Conservation (phyloP, 768 basidiomycete genomes). For the Rubroboletus pulcherrimus region DNA sequence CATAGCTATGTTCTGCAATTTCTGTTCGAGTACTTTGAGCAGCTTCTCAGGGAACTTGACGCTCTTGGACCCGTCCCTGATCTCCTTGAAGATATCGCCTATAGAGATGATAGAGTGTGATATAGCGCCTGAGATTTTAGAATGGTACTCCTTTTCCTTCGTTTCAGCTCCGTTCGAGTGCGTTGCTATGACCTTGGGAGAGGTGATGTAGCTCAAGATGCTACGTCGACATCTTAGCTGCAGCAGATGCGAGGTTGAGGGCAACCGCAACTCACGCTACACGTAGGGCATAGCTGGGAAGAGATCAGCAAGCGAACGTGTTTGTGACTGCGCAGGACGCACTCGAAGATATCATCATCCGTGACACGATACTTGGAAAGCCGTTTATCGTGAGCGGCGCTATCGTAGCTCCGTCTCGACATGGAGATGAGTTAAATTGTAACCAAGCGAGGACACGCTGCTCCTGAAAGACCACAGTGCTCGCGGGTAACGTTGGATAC, state of each 20-base stretch:
- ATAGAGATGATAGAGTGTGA: slow-evolving; percentile 54
- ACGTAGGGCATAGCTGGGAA: slow-evolving; percentile 69
- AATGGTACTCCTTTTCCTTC: slow-evolving; percentile 63
- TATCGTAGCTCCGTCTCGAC: slow-evolving; percentile 76
- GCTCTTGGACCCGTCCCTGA: slow-evolving; percentile 73
- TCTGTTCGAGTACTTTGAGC: slow-evolving; percentile 85
- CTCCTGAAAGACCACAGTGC: slow-evolving; percentile 4
- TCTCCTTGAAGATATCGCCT: slow-evolving; percentile 78
- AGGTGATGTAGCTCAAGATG: slow-evolving; percentile 66
- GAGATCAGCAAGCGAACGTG: slow-evolving; percentile 7
- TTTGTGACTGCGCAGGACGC: slow-evolving; percentile 27
- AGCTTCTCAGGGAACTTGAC: slow-evolving; percentile 94
- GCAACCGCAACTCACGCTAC: slow-evolving; percentile 61
- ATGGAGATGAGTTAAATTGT: slow-evolving; percentile 30
- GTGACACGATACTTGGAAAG: slow-evolving; percentile 72
- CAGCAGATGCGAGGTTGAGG: slow-evolving; percentile 1
- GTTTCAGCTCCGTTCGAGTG: slow-evolving; percentile 35
- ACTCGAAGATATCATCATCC: slow-evolving; percentile 88
- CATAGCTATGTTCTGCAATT: slow-evolving; percentile 89
- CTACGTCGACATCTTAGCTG: slow-evolving; percentile 36
- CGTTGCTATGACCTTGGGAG: slow-evolving; percentile 46
- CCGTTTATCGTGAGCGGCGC: slow-evolving; percentile 67
- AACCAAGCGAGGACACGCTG: neutral
- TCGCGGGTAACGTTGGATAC: neutral
- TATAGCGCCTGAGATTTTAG: slow-evolving; percentile 61